Percentiles rank a stretch among this genome's conserved stretches.
These are phyloP conservation scores for Cladosporium sp. DNA, from an alignment of 2,329 filamentous ascomycete species.

Conservation along the genomic window DNA sequence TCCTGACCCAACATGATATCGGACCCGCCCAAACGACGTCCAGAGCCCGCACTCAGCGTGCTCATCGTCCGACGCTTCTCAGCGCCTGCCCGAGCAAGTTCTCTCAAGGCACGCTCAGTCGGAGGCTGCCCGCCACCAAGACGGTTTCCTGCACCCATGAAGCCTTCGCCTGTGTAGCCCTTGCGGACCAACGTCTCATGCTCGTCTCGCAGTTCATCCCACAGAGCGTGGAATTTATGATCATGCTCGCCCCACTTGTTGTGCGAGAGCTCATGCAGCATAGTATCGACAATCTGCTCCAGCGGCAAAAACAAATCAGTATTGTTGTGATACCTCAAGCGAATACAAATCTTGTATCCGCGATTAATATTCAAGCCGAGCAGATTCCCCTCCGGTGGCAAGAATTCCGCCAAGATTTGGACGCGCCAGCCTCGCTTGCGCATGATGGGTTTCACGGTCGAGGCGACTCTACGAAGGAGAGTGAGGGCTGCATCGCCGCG, in stretches of 20 bases:
- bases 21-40: conserved; percentile 71
- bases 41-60: conserved; percentile 61
- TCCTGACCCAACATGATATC: conserved; percentile 61
- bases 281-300: conserved; percentile 81
- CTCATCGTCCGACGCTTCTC: conserved; percentile 62
- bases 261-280: conserved; percentile 93
- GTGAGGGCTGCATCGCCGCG: conserved; percentile 51
- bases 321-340: conserved; percentile 76
- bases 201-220: conserved; percentile 87
- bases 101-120: conserved; percentile 72
- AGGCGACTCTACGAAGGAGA: conserved; percentile 77
- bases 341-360: conserved; percentile 78
- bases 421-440: conserved; percentile 81
- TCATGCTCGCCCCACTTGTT: conserved; percentile 84
- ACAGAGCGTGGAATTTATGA: conserved; percentile 77
- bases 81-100: conserved; percentile 67
- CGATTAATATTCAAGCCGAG: conserved; percentile 77
- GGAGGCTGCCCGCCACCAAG: conserved; percentile 63
- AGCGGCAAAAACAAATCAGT: conserved; percentile 75
- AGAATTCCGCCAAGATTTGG: conserved; percentile 78
- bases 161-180: conserved; percentile 89
- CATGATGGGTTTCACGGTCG: conserved; percentile 94
- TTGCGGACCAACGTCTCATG: conserved; percentile 69
- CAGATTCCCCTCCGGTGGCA: conserved; percentile 71
- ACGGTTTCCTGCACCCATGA: conserved; percentile 72